phyloP scores from a whole-genome alignment of 1,284 basidiomycete species.

The Peniophora sp. region DNA sequence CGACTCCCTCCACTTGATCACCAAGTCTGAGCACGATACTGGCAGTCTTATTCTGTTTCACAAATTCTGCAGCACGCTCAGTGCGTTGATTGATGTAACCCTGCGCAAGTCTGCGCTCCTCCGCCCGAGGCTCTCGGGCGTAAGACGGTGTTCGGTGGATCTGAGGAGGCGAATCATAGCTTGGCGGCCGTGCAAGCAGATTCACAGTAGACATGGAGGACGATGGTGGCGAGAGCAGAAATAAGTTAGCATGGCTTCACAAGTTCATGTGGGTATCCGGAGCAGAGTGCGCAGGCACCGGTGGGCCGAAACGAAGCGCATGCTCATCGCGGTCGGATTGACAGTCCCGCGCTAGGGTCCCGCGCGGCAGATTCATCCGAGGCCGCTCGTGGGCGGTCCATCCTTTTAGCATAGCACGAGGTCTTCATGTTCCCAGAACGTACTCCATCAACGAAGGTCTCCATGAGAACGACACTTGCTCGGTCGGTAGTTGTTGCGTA shows the following conservation, averaged over 20 bases:
- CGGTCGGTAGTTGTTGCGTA: too few relatives aligned
- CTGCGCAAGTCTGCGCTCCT: slow-evolving; percentile 47
- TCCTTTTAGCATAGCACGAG: too few relatives aligned
- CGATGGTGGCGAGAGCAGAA: neutral
- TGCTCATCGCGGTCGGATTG: too few relatives aligned
- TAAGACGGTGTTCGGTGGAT: slow-evolving; percentile 22
- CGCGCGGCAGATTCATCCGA: too few relatives aligned
- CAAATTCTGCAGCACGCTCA: slow-evolving; percentile 39
- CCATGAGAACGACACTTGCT: too few relatives aligned
- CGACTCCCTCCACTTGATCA: slow-evolving; percentile 40
- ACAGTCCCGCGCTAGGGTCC: too few relatives aligned
- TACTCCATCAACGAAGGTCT: too few relatives aligned
- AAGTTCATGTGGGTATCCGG: neutral
- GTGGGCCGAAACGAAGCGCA: too few relatives aligned
- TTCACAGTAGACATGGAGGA: slow-evolving; percentile 25
- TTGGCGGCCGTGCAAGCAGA: slow-evolving; percentile 15
- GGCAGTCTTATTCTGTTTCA: slow-evolving; percentile 54
- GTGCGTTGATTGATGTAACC: slow-evolving; percentile 23
- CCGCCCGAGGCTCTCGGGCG: slow-evolving; percentile 37
- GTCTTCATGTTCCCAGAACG: too few relatives aligned
- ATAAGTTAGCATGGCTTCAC: neutral
- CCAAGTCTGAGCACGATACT: slow-evolving; percentile 41
- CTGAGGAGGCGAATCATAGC: slow-evolving; percentile 16
- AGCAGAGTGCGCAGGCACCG: too few relatives aligned
- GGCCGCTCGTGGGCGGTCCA: too few relatives aligned